Conservation (phyloP, 108 stramenopile genomes). For the Cyclotella sp. region DNA sequence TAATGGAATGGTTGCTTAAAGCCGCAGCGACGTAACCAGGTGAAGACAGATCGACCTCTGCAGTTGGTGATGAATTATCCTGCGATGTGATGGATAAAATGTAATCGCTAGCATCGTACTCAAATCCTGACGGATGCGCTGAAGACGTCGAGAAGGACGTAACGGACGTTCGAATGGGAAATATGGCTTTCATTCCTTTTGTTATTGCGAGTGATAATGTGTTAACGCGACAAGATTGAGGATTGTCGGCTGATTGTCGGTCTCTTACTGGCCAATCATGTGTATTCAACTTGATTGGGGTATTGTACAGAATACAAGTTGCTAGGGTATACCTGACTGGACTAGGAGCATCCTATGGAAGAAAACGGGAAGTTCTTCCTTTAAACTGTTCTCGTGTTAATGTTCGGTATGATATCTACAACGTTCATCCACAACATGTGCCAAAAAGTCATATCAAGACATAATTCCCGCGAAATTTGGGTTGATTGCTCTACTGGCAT, state of each 20-base stretch:
- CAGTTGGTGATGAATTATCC: background rate
- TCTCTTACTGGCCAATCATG: no score
- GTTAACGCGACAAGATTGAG: background rate
- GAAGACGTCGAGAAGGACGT: conserved; percentile 45
- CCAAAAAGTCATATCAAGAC: no score
- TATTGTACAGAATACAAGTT: no score
- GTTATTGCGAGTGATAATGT: background rate
- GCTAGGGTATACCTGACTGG: no score
- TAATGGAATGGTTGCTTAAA: conserved; percentile 46
- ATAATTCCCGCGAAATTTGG: no score
- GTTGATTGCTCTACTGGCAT: no score
- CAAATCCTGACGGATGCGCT: conserved; percentile 23
- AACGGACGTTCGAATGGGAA: conserved; percentile 37
- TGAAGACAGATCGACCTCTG: conserved; percentile 6
- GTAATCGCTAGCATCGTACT: conserved; percentile 51
- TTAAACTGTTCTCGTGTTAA: no score
- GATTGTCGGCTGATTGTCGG: background rate
- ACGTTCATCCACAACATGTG: no score
- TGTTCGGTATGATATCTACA: no score
- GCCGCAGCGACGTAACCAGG: conserved; percentile 37
- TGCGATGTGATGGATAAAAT: conserved; percentile 42
- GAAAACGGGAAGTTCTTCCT: no score
- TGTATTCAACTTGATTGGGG: no score
- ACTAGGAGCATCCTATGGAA: no score
- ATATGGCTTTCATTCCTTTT: conserved; percentile 33